phyloP scores from a whole-genome alignment of 2,329 filamentous ascomycete genomes.

The Aureobasidium lini region DNA sequence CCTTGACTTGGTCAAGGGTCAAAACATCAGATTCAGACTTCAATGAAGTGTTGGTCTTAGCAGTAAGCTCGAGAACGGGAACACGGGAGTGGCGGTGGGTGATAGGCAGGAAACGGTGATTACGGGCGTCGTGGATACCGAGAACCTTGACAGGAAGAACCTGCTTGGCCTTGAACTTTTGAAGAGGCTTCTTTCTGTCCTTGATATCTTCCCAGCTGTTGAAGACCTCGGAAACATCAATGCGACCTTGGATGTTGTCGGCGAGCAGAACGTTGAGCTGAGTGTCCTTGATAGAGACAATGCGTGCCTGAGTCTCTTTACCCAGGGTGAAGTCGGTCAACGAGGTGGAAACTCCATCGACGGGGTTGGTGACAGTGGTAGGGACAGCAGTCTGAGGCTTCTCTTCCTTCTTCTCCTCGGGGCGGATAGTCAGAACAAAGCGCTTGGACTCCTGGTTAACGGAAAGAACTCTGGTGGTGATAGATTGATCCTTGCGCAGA shows the following conservation, averaged over 20 bases:
- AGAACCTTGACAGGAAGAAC: constrained; percentile 68
- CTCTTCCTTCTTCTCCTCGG: constrained; percentile 29
- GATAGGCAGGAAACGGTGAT: constrained; percentile 85
- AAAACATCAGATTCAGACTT: constrained; percentile 55
- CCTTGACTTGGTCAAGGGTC: constrained; percentile 63
- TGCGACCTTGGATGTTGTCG: constrained; percentile 82
- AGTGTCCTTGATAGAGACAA: constrained; percentile 80
- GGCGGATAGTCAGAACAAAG: constrained; percentile 57
- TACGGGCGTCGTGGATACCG: constrained; percentile 82
- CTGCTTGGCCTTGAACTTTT: constrained; percentile 63
- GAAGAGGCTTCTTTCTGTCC: constrained; percentile 73
- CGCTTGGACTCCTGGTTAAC: constrained; percentile 63
- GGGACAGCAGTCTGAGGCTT: constrained; percentile 22
- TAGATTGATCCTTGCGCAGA: constrained; percentile 65
- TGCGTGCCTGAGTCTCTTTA: constrained; percentile 63
- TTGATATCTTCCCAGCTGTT: constrained; percentile 81
- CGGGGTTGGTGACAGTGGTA: constrained; percentile 45
- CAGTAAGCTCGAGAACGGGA: constrained; percentile 75
- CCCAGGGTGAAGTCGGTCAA: constrained; percentile 70
- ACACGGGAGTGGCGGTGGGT: constrained; percentile 75
- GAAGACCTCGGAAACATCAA: constrained; percentile 87
- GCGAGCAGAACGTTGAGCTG: constrained; percentile 87
- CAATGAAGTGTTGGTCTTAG: constrained; percentile 57
- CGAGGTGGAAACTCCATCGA: constrained; percentile 57
- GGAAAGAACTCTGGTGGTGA: constrained; percentile 64